Conservation (phyloP, 257 asterid genomes). For the Handroanthus guayacan region DNA sequence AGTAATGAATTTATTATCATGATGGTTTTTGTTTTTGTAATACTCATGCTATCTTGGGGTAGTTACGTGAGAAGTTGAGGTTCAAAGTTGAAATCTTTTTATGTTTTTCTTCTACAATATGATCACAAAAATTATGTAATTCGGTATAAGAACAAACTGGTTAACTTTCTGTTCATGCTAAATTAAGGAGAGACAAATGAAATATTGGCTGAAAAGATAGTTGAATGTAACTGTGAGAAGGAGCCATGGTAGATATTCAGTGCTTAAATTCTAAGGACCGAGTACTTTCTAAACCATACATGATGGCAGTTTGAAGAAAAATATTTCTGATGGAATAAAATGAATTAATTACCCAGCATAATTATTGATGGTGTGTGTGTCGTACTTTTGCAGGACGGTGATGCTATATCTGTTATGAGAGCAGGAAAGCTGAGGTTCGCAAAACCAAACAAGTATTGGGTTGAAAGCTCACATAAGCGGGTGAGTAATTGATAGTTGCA, state of each 20-base stretch:
- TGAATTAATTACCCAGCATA: neutral
- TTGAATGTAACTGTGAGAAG: neutral
- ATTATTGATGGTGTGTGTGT: neutral
- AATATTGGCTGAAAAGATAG: neutral
- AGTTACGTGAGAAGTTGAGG: slow-evolving; percentile 9
- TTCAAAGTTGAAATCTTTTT: neutral
- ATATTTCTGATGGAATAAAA: neutral
- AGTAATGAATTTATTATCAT: neutral
- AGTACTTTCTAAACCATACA: neutral
- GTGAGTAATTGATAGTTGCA: slow-evolving; percentile 54
- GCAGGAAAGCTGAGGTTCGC: slow-evolving; percentile 80
- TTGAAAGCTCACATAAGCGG: slow-evolving; percentile 90
- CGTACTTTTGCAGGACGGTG: slow-evolving; percentile 66
- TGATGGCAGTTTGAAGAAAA: slow-evolving; percentile 15
- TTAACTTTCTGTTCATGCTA: slow-evolving; percentile 1
- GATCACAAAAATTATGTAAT: neutral
- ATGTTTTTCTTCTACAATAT: neutral
- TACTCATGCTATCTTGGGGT: neutral
- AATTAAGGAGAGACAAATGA: neutral
- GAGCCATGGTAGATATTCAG: neutral
- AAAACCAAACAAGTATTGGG: slow-evolving; percentile 91
- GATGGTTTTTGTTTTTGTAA: slow-evolving; percentile 1
- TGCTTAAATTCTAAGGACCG: neutral
- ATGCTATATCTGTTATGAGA: slow-evolving; percentile 68
- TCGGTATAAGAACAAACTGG: neutral